A percentile compares a stretch with the other conserved stretches of the same genome.
phyloP scores from a whole-genome alignment of 352 stramenopile genomes.

The Plasmopara halstedii region DNA sequence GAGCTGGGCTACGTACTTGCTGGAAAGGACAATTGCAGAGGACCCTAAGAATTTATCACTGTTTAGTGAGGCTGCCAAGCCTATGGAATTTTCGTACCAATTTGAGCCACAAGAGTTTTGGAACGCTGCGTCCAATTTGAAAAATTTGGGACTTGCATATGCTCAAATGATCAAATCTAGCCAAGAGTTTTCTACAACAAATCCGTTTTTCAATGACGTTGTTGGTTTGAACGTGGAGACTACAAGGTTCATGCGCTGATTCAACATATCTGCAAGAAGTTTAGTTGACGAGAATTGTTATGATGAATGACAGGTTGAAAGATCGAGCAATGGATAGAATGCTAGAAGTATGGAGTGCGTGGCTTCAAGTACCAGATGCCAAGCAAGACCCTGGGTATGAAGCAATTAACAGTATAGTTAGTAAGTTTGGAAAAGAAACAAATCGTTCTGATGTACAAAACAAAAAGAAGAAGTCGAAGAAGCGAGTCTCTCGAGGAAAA shows the following conservation, averaged over 20 bases:
- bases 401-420: slow-evolving; percentile 44
- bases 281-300: neutral
- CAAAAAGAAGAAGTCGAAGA: slow-evolving; percentile 10
- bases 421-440: slow-evolving; percentile 25
- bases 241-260: slow-evolving; percentile 19
- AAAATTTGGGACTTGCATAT: slow-evolving; percentile 92
- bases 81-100: slow-evolving; percentile 56
- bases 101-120: slow-evolving; percentile 65
- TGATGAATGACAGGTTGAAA: slow-evolving; percentile 39
- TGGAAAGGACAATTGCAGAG: slow-evolving; percentile 78
- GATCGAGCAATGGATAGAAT: slow-evolving; percentile 55
- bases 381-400: slow-evolving; percentile 37
- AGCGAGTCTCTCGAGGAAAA: slow-evolving; percentile 2
- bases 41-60: slow-evolving; percentile 55
- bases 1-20: slow-evolving; percentile 78
- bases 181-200: slow-evolving; percentile 31
- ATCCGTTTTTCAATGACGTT: slow-evolving; percentile 45
- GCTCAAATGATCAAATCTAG: slow-evolving; percentile 88
- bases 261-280: too few species aligned
- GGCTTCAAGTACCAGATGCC: slow-evolving; percentile 43
- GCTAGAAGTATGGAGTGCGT: slow-evolving; percentile 61
- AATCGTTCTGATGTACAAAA: neutral
- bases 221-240: slow-evolving; percentile 30
- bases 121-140: slow-evolving; percentile 56
- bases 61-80: slow-evolving; percentile 65